Base-by-base conservation (phyloP, 257 asterid species). In the Gentiana straminea region DNA sequence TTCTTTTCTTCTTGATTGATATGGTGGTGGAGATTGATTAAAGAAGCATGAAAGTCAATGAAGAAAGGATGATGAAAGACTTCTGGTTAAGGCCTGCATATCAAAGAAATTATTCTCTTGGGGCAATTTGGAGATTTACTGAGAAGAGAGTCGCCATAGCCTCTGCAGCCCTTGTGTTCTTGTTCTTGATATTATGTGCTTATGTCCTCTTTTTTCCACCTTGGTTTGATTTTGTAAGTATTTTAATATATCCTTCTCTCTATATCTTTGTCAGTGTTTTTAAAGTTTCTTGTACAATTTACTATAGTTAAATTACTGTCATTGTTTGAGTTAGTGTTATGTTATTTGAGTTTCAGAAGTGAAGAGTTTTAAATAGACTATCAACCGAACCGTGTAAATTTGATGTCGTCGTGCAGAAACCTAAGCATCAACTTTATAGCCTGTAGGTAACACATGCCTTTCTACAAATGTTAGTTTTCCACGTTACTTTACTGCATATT, bases 31-130 rank as follows among this genome's bases (percentile, higher is more conserved):
- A 5, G 4, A 32, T 6, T 7, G 51, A 0, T 2, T 44, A 12
- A 3, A 13, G 5, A 1, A 55, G 11, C n/a, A 55, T 55, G 48
- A 55, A 37, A 35, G 36, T 48, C 2, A 33, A 32, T 12, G 48
- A 55, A 13, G 59, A 55, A 48, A 55, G 39, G 48, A 35, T 55
- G 48, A 55, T 36, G 59, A 55, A 55, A 8, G 24, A 35, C 13
- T 55, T 55, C 33, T 55, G 59, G 59, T 5, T 55, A 7, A 55
- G 59, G 8, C 59, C 59, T 37, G 59, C 59, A 0, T 55, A 55
- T 55, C 35, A 55, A 36, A 55, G 34, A 36, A 24, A 12, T 4
- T 24, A 24, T 24, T 35, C 46, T 11, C 37, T 13, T 34, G 34
- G 33, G 4, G 38, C 3, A 3, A 13, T 1, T 35, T 54, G 59